A percentile compares a stretch with the other conserved stretches of the same genome.
phyloP scores from a whole-genome alignment of 495 filamentous ascomycete genomes.

The Trichoderma virens region DNA sequence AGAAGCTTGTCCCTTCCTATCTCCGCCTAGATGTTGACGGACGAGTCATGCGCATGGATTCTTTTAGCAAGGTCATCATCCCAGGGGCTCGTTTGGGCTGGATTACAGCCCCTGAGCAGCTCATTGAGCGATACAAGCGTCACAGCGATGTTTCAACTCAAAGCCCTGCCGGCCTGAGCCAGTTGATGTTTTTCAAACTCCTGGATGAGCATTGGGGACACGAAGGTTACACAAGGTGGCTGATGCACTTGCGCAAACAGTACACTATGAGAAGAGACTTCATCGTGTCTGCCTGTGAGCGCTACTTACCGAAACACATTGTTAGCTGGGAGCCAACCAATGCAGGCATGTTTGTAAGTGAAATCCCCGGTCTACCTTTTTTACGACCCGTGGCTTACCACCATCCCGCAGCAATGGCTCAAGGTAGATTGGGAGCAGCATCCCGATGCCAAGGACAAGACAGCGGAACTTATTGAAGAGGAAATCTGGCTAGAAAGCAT shows the following conservation, averaged over 20 bases:
- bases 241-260: not conserved
- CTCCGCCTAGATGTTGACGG: slow-evolving; percentile 69
- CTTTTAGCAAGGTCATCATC: slow-evolving; percentile 77
- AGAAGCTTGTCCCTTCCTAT: slow-evolving; percentile 74
- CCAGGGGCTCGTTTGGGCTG: slow-evolving; percentile 77
- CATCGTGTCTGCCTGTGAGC: not conserved
- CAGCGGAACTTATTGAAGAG: not conserved
- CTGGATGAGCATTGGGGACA: not conserved
- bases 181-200: not conserved
- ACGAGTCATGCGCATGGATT: slow-evolving; percentile 76
- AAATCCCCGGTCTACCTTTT: not conserved
- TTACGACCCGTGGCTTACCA: too few relatives aligned
- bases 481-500: slow-evolving; percentile 4
- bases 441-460: not conserved
- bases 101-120: slow-evolving; percentile 69
- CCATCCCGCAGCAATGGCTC: not conserved
- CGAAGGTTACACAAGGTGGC: not conserved
- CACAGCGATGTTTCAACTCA: not conserved
- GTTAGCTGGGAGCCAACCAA: slow-evolving; percentile 1
- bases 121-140: slow-evolving; percentile 57
- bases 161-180: slow-evolving; percentile 2
- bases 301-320: not conserved
- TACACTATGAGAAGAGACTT: not conserved
- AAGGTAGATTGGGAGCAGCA: not conserved
- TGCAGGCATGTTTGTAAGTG: slow-evolving; percentile 2